These are phyloP conservation scores for Populus alba DNA, from an alignment of 345 rosid genomes.

Conservation along the genomic window DNA sequence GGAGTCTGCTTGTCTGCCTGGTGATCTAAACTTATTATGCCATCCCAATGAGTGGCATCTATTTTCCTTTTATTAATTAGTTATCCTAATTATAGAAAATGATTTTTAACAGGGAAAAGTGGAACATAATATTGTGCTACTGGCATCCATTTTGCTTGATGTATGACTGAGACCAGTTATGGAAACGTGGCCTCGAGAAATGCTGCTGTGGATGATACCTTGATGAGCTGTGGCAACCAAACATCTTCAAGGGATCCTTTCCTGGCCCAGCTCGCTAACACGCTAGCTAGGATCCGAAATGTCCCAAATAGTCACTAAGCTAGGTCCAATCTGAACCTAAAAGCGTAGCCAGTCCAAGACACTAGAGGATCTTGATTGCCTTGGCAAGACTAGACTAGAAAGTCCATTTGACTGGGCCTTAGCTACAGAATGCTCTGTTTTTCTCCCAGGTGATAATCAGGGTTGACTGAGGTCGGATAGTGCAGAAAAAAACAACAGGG, in stretches of 20 bases:
- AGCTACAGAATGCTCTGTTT: background rate
- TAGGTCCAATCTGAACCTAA: background rate
- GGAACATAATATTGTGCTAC: background rate
- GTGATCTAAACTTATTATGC: background rate
- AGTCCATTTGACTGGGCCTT: background rate
- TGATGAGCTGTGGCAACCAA: background rate
- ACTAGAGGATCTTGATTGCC: background rate
- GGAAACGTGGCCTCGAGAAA: background rate
- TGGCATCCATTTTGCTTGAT: background rate
- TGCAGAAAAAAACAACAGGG: slow-evolving; percentile 1
- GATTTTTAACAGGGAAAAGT: background rate
- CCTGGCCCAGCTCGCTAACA: background rate
- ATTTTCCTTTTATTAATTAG: background rate
- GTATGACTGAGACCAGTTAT: background rate
- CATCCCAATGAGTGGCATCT: background rate
- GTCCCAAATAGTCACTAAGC: background rate
- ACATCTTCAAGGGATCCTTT: background rate
- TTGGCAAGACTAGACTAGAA: background rate
- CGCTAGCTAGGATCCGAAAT: background rate
- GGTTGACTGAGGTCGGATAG: background rate
- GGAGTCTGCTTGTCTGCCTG: background rate
- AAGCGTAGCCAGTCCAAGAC: background rate
- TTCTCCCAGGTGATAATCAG: background rate
- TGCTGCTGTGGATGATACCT: background rate
- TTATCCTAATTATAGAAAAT: background rate